Percentiles rank a stretch among this genome's conserved stretches.
Evolutionary conservation across 176 grass and related monocot genomes (phyloP).

Genomic region (Coix lacrymajobi): DNA sequence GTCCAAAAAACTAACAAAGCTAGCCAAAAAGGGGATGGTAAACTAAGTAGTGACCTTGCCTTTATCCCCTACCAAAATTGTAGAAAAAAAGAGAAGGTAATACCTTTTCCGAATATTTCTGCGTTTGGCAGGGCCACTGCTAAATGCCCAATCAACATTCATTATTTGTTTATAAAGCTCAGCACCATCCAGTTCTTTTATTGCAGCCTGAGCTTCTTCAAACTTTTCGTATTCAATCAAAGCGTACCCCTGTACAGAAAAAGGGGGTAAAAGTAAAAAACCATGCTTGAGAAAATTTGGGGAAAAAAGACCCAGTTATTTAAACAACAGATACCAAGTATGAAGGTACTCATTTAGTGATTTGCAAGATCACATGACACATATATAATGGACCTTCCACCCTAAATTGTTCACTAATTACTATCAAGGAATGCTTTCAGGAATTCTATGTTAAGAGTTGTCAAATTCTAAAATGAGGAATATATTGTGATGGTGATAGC

Average conservation of each 20-base stretch:
- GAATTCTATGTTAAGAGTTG: background rate
- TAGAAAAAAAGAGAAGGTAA: background rate
- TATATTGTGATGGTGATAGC: background rate
- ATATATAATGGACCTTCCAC: background rate
- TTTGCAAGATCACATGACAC: background rate
- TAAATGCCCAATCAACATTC: slow-evolving; percentile 76
- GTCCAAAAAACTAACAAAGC: background rate
- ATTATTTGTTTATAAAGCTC: slow-evolving; percentile 40
- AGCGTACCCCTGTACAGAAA: slow-evolving; percentile 49
- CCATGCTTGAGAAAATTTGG: background rate
- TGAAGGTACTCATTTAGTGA: background rate
- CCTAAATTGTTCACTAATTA: background rate
- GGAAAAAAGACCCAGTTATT: background rate
- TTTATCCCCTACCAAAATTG: background rate
- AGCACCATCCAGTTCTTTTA: slow-evolving; percentile 57
- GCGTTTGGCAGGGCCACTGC: slow-evolving; percentile 47
- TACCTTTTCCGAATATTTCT: slow-evolving; percentile 52
- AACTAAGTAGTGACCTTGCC: background rate
- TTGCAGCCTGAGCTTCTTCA: slow-evolving; percentile 57
- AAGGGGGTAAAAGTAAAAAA: background rate
- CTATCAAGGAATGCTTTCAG: background rate
- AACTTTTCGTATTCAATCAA: slow-evolving; percentile 60
- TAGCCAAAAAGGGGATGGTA: too few species aligned
- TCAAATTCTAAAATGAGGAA: background rate
- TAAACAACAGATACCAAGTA: background rate